Base-by-base conservation (phyloP, 2,329 filamentous ascomycete species). In the Penicillium sp. region DNA sequence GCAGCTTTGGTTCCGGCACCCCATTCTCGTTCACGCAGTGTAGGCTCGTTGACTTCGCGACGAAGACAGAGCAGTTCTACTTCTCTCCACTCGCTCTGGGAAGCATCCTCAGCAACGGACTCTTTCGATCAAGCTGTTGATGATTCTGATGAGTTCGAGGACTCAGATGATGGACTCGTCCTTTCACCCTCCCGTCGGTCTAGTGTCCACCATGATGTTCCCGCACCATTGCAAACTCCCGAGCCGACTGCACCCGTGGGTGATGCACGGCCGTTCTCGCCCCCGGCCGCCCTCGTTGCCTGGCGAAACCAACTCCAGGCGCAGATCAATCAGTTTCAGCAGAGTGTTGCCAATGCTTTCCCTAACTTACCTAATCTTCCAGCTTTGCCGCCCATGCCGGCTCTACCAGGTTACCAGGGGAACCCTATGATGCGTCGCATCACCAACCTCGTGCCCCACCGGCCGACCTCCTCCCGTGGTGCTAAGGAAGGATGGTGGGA, bases 271-370 rank as follows among this genome's bases (percentile, higher is more conserved):
- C 72, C 69, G 1, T 78, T 83, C 45, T 82, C 83, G 19, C 86
- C 87, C 2, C 86, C 88, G 2, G 82, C 85, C 5, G 85, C 90
- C 51, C 85, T 92, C 70, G 83, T 87, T 53, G 90, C 89, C 15
- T 85, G 92, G 78, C 88, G 89, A 69, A 90, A 93, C 58, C 90
- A 93, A 61, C 78, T 94, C 21, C 84, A 88, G 29, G 84, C 88
- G 19, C 91, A 93, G 71, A 83, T 93, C 52, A 89, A 93, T 60
- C 88, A 93, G 62, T 84, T 93, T 70, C 91, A 93, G 71, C 88
- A 92, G 72, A 87, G 84, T 50, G 84, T 92, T 80, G 83, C 86
- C 41, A 80, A 88, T 74, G 85, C 88, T 50, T 82, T 91, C 69
- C 89, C 89, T 58, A 90, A 89, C 61, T 77, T 90, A 15, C 78